phyloP scores from a whole-genome alignment of 495 filamentous ascomycete species.

The Podospora didyma region DNA sequence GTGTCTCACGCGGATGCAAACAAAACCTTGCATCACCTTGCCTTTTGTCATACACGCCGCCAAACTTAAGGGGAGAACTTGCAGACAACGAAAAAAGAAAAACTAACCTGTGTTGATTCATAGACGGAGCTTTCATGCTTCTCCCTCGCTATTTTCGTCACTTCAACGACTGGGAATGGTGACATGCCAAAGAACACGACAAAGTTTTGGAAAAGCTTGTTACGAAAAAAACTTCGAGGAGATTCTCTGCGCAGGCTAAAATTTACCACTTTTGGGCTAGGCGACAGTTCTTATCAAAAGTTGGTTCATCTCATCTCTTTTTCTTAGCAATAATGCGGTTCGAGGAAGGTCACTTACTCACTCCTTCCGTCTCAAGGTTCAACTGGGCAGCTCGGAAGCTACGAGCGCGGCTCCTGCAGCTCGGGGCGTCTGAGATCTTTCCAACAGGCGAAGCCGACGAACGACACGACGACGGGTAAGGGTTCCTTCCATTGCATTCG shows the following conservation, averaged over 20 bases:
- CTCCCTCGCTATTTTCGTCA: slow-evolving; percentile 67
- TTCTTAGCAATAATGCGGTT: background rate
- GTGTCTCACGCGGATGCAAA: too few relatives aligned
- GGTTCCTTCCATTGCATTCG: slow-evolving; percentile 5
- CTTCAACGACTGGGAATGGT: slow-evolving; percentile 93
- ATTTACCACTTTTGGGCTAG: slow-evolving; percentile 86
- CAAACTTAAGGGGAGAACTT: too few relatives aligned
- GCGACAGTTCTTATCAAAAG: slow-evolving; percentile 92
- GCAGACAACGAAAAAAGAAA: too few relatives aligned
- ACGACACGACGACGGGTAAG: slow-evolving; percentile 86
- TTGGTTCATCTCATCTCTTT: slow-evolving; percentile 28
- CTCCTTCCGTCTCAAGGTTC: too few relatives aligned
- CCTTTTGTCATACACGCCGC: too few relatives aligned
- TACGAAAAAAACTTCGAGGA: slow-evolving; percentile 69
- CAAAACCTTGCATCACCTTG: slow-evolving; percentile 21
- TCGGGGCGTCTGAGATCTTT: slow-evolving; percentile 76
- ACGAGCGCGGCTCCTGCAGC: slow-evolving; percentile 75
- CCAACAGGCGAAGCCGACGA: slow-evolving; percentile 85
- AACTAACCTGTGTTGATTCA: background rate
- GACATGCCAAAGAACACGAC: slow-evolving; percentile 79
- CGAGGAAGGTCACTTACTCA: too few relatives aligned
- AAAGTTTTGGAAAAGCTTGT: slow-evolving; percentile 79
- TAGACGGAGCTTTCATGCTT: slow-evolving; percentile 46
- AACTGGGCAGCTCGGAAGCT: slow-evolving; percentile 91
- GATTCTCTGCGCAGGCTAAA: slow-evolving; percentile 61